Evolutionary conservation across 768 basidiomycete genomes (phyloP).

Genomic region (Podaxis sp.): DNA sequence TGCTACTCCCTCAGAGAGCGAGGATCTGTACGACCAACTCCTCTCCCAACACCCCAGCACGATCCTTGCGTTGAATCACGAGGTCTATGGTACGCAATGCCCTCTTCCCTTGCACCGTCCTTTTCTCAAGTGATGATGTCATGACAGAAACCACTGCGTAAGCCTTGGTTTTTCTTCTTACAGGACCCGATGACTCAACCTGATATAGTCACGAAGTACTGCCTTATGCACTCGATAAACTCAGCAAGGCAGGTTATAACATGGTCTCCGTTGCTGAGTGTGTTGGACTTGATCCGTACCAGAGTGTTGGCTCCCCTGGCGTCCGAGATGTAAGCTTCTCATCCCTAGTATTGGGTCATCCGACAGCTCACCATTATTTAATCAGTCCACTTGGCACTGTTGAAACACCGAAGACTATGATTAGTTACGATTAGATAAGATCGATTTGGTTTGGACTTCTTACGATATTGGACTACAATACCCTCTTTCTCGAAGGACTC

Average conservation of each 20-base stretch:
- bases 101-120: not conserved
- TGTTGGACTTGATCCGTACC: conserved; percentile 33
- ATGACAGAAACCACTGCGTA: conserved; percentile 32
- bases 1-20: conserved; percentile 27
- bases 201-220: conserved; percentile 28
- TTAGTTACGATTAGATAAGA: not conserved
- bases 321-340: conserved; percentile 26
- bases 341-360: not conserved
- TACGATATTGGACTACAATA: not conserved
- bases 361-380: conserved; percentile 1
- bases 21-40: conserved; percentile 24
- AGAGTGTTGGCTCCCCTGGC: conserved; percentile 23
- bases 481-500: not conserved
- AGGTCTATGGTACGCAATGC: conserved; percentile 27
- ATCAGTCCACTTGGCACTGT: conserved; percentile 25
- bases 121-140: not conserved
- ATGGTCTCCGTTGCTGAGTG: conserved; percentile 40
- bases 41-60: conserved; percentile 27
- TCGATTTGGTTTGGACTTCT: not conserved
- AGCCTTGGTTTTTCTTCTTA: conserved; percentile 5
- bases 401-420: conserved; percentile 6
- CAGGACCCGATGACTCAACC: not conserved
- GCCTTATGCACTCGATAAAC: conserved; percentile 30
- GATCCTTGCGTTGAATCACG: conserved; percentile 39
- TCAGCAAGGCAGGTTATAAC: conserved; percentile 34